These are phyloP conservation scores for Scutellaria minor DNA, from an alignment of 257 asterid species.

Conservation along the genomic window DNA sequence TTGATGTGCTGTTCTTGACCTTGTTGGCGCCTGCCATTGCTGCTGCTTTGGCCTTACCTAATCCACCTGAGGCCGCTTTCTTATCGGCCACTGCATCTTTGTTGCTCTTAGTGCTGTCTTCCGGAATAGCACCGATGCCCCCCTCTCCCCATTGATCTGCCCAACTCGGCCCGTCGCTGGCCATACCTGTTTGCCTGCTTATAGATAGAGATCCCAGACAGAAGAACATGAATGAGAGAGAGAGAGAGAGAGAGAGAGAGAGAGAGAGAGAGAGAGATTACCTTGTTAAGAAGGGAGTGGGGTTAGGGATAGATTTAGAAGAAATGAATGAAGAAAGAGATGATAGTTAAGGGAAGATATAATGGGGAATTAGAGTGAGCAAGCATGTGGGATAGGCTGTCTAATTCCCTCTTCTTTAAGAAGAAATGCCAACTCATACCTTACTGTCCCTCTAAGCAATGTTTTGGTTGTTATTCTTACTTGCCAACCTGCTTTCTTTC, in stretches of 20 bases:
- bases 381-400: slow-evolving; percentile 71
- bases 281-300: slow-evolving; percentile 40
- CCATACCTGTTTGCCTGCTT: slow-evolving; percentile 47
- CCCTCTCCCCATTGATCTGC: slow-evolving; percentile 99
- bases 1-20: slow-evolving; percentile 64
- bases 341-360: slow-evolving; percentile 30
- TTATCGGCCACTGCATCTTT: slow-evolving; percentile 45
- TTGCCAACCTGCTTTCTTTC: neutral
- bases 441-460: slow-evolving; percentile 64
- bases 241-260: slow-evolving; percentile 22
- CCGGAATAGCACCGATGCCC: slow-evolving; percentile 76
- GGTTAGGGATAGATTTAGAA: slow-evolving; percentile 30
- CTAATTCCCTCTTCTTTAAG: slow-evolving; percentile 42
- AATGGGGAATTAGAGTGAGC: slow-evolving; percentile 28
- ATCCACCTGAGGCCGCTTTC: slow-evolving; percentile 49
- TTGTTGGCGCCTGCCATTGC: slow-evolving; percentile 66
- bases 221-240: slow-evolving; percentile 2
- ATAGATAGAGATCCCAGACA: neutral
- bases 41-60: slow-evolving; percentile 68
- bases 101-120: slow-evolving; percentile 41
- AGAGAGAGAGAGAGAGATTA: slow-evolving; percentile 30
- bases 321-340: slow-evolving; percentile 34
- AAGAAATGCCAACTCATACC: slow-evolving; percentile 49
- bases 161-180: slow-evolving; percentile 80
- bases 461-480: slow-evolving; percentile 27